These are phyloP conservation scores for Aspergillus sp. DNA, from an alignment of 2,329 filamentous ascomycete genomes.

Conservation along the genomic window DNA sequence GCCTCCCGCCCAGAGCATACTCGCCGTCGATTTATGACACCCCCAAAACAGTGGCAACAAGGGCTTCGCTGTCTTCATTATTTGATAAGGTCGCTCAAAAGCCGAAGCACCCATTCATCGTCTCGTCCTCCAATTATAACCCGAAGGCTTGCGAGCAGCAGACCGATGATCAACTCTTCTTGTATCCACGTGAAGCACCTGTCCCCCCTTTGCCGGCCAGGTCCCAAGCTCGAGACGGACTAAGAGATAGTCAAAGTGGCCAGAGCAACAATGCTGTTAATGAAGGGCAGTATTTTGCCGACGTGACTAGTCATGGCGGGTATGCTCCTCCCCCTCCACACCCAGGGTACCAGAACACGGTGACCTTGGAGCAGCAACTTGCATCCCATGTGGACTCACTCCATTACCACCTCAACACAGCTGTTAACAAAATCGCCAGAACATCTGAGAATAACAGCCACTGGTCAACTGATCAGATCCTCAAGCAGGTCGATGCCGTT, in stretches of 20 bases:
- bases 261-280: not conserved
- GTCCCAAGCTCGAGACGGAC: slow-evolving; percentile 1
- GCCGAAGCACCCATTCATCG: slow-evolving; percentile 13
- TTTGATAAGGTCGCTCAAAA: not conserved
- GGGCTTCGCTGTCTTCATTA: not conserved
- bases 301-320: slow-evolving; percentile 21
- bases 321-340: slow-evolving; percentile 27
- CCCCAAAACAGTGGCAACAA: not conserved
- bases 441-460: slow-evolving; percentile 21
- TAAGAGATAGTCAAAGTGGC: not conserved
- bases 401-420: slow-evolving; percentile 22
- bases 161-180: not conserved
- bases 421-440: slow-evolving; percentile 12
- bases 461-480: slow-evolving; percentile 23
- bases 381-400: slow-evolving; percentile 18
- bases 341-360: slow-evolving; percentile 22
- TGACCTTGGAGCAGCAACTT: slow-evolving; percentile 24
- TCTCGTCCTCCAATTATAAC: slow-evolving; percentile 11
- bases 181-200: not conserved
- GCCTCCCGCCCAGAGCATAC: slow-evolving; percentile 1
- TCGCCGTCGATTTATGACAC: slow-evolving; percentile 11
- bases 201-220: not conserved
- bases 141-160: not conserved
- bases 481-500: slow-evolving; percentile 20
- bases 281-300: slow-evolving; percentile 10